A percentile compares a stretch with the other conserved stretches of the same genome.
These are phyloP conservation scores for Scytalidium sp. DNA, from an alignment of 2,329 filamentous ascomycete species.

Conservation along the genomic window DNA sequence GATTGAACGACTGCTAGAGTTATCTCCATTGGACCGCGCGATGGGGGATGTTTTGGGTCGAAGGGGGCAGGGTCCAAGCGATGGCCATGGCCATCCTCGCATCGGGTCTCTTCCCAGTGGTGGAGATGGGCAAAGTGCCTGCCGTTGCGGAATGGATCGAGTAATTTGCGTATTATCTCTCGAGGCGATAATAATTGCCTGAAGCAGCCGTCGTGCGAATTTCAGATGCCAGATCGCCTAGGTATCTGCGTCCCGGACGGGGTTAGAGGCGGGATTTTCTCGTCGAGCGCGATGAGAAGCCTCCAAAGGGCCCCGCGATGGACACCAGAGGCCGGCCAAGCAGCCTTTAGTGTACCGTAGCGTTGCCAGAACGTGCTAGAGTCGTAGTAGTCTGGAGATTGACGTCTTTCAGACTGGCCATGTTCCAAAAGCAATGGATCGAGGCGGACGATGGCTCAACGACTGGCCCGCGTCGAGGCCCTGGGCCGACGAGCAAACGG, in stretches of 20 bases:
- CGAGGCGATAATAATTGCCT: not conserved
- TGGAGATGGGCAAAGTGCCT: constrained; percentile 5
- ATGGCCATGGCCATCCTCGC: constrained; percentile 1
- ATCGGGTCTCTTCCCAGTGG: constrained; percentile 14
- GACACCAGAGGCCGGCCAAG: not conserved
- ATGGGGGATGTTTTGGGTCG: constrained; percentile 9
- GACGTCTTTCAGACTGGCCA: not conserved
- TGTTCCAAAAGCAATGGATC: not conserved
- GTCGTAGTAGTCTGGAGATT: not conserved
- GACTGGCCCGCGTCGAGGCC: not conserved
- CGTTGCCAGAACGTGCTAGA: not conserved
- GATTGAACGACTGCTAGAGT: constrained; percentile 12
- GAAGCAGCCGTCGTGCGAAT: not conserved
- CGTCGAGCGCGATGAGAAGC: not conserved
- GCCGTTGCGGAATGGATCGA: constrained; percentile 4
- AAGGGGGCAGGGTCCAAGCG: constrained; percentile 14
- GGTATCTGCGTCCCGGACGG: not conserved
- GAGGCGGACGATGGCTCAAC: not conserved
- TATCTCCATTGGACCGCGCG: not conserved
- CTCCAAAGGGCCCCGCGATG: too few species aligned
- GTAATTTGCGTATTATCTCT: not conserved
- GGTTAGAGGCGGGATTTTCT: not conserved
- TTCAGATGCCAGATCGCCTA: too few species aligned
- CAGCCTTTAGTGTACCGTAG: too few species aligned
- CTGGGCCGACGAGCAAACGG: not conserved